A percentile compares a stretch with the other conserved stretches of the same genome.
Conservation (phyloP, 2,329 filamentous ascomycete species). For the Colletotrichum tropicicola region DNA sequence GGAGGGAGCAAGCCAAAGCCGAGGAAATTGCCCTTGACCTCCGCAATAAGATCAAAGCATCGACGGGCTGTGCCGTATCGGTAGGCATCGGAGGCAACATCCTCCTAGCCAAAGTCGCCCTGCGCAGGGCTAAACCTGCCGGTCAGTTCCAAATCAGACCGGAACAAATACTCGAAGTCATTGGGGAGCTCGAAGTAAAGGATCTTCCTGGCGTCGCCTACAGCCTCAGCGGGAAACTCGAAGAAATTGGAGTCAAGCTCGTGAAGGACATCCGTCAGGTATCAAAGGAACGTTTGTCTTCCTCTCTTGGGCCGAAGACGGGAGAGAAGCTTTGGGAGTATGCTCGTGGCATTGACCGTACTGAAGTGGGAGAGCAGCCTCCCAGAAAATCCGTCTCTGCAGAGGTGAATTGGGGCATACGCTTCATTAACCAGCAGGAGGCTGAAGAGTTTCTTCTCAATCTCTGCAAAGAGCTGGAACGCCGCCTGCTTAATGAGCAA, state of each 20-base stretch:
- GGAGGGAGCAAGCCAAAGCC: slow-evolving; percentile 81
- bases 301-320: slow-evolving; percentile 87
- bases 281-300: slow-evolving; percentile 78
- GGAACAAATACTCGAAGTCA: slow-evolving; percentile 78
- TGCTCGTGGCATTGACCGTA: slow-evolving; percentile 84
- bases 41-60: slow-evolving; percentile 74
- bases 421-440: slow-evolving; percentile 91
- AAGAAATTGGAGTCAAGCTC: slow-evolving; percentile 82
- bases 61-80: slow-evolving; percentile 87
- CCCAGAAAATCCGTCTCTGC: slow-evolving; percentile 94
- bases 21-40: slow-evolving; percentile 75
- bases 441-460: slow-evolving; percentile 91
- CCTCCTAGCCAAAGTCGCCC: slow-evolving; percentile 87
- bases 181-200: slow-evolving; percentile 81
- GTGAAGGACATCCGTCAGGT: slow-evolving; percentile 85
- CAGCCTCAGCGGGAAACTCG: slow-evolving; percentile 86
- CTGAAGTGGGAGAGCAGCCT: slow-evolving; percentile 86
- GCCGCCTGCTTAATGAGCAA: slow-evolving; percentile 80
- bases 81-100: slow-evolving; percentile 94
- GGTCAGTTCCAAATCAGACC: slow-evolving; percentile 91
- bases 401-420: slow-evolving; percentile 97
- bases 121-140: slow-evolving; percentile 92
- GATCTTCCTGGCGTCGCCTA: slow-evolving; percentile 92
- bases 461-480: slow-evolving; percentile 85
- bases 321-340: slow-evolving; percentile 92